These are phyloP conservation scores for Fagus crenata DNA, from an alignment of 306 rosid species.

Conservation along the genomic window DNA sequence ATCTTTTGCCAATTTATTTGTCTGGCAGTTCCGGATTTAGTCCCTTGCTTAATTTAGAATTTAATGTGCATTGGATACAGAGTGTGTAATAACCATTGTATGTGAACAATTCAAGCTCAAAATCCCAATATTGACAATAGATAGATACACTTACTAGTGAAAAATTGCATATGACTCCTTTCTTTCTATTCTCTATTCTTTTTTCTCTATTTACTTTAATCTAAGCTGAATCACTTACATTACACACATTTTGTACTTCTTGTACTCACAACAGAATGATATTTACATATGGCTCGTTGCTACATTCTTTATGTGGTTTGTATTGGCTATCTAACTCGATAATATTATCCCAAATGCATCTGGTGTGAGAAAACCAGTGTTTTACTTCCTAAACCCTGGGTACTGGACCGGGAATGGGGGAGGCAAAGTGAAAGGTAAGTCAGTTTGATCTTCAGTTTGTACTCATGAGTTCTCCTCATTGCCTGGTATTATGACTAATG, in stretches of 20 bases:
- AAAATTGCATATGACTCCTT: slow-evolving; percentile 2
- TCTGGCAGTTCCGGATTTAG: too few species aligned
- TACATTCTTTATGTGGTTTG: slow-evolving; percentile 73
- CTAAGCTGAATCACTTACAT: slow-evolving; percentile 13
- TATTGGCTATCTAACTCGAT: slow-evolving; percentile 83
- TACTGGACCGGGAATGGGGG: slow-evolving; percentile 83
- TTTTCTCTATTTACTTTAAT: slow-evolving; percentile 13
- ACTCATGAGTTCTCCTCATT: slow-evolving; percentile 23
- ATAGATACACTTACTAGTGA: neutral
- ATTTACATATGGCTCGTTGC: slow-evolving; percentile 64
- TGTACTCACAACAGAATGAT: slow-evolving; percentile 57
- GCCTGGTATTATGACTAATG: slow-evolving; percentile 18
- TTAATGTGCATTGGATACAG: too few species aligned
- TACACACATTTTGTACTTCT: slow-evolving; percentile 18
- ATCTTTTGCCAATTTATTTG: too few species aligned
- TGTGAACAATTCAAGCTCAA: slow-evolving; percentile 26
- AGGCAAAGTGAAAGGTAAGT: slow-evolving; percentile 66
- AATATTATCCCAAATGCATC: slow-evolving; percentile 82
- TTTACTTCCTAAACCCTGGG: slow-evolving; percentile 68
- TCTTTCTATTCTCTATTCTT: slow-evolving; percentile 19
- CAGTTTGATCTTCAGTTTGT: slow-evolving; percentile 17
- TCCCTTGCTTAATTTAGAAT: too few species aligned
- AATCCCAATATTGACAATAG: neutral
- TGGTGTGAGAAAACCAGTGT: slow-evolving; percentile 76
- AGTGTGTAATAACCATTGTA: slow-evolving; percentile 79